Percentiles rank a stretch among this genome's conserved stretches.
These are phyloP conservation scores for Globisporangium iwayamae DNA, from an alignment of 352 stramenopile genomes.

Conservation along the genomic window DNA sequence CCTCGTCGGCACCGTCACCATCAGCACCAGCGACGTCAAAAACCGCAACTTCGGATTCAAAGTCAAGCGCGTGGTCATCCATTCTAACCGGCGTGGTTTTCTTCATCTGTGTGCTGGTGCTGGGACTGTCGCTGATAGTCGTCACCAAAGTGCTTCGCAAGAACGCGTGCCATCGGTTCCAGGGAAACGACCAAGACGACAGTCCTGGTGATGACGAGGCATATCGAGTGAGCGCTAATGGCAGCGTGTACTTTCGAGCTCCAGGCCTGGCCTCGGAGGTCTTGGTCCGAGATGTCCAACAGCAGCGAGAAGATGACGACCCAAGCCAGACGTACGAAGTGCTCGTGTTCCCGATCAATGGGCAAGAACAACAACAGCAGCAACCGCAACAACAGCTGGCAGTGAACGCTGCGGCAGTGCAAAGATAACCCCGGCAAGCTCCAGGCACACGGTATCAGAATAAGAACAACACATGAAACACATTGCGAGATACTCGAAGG, in stretches of 20 bases:
- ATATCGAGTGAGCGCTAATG: not conserved
- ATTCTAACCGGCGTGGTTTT: not conserved
- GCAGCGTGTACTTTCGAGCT: not conserved
- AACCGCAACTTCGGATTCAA: not conserved
- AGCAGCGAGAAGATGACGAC: not conserved
- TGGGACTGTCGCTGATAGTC: not conserved
- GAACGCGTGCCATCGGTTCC: not conserved
- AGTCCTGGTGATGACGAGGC: not conserved
- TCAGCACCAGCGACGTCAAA: not conserved
- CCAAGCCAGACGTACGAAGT: constrained; percentile 1
- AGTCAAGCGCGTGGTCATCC: not conserved
- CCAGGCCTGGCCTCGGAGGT: not conserved
- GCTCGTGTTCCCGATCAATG: constrained; percentile 1
- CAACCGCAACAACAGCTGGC: not conserved
- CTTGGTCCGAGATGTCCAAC: not conserved
- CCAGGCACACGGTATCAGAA: not conserved
- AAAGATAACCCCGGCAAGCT: not conserved
- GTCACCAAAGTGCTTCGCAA: not conserved
- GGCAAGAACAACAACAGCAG: not conserved
- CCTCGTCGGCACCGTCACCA: not conserved
- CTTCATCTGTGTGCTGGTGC: not conserved
- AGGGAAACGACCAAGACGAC: not conserved
- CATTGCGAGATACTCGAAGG: too few relatives aligned
- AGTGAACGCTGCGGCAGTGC: not conserved
- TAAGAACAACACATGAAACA: too few relatives aligned